Evolutionary conservation across 2,329 filamentous ascomycete species (phyloP).

Genomic region (Monilinia fructigena): DNA sequence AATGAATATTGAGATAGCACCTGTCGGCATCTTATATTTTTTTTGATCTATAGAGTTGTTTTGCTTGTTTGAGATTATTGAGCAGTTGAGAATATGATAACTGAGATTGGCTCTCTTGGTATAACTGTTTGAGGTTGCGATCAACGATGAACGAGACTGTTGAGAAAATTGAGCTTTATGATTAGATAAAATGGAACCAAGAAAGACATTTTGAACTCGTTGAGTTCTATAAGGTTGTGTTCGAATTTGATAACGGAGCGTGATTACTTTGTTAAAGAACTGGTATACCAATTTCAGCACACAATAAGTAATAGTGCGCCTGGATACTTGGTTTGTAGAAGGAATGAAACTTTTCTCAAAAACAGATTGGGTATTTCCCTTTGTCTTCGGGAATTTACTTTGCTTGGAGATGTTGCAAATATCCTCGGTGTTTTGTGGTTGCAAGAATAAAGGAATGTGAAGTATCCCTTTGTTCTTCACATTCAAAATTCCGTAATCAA

Average conservation of each 20-base stretch:
- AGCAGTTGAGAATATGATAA: not conserved
- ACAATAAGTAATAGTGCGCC: slow-evolving; percentile 1
- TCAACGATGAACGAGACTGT: not conserved
- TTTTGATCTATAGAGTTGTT: not conserved
- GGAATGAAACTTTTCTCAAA: not conserved
- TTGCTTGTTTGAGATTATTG: not conserved
- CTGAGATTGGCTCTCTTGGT: not conserved
- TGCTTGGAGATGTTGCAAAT: not conserved
- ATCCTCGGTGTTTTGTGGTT: not conserved
- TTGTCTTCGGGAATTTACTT: not conserved
- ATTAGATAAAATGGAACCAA: slow-evolving; percentile 5
- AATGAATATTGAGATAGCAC: slow-evolving; percentile 16
- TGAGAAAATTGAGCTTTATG: not conserved
- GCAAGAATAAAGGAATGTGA: not conserved
- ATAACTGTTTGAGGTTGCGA: slow-evolving; percentile 2
- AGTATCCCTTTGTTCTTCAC: not conserved
- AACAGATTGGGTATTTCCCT: not conserved
- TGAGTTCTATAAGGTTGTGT: not conserved
- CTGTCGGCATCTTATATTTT: slow-evolving; percentile 17
- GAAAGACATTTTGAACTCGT: slow-evolving; percentile 5
- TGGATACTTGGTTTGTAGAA: not conserved
- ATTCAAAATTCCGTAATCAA: not conserved
- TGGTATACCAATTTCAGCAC: not conserved
- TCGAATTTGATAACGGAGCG: not conserved
- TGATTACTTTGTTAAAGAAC: not conserved